phyloP scores from a whole-genome alignment of 257 asterid species.

The Misopates orontium region DNA sequence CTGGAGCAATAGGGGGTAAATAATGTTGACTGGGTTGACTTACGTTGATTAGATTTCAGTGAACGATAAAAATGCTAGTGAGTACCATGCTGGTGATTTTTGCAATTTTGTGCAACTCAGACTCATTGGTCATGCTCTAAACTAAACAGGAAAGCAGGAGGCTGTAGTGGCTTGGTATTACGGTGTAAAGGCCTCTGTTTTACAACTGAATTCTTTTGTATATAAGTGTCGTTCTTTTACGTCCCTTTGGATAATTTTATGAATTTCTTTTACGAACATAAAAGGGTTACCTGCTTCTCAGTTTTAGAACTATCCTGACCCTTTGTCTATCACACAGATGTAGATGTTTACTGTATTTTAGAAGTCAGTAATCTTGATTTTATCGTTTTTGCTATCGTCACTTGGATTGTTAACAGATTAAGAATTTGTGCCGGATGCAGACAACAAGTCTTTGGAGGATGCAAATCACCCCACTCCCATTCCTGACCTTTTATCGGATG shows the following conservation, averaged over 20 bases:
- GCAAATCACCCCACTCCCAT: conserved; percentile 28
- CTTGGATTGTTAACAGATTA: conserved; percentile 14
- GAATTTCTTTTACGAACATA: too few relatives aligned
- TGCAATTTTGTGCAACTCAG: neutral
- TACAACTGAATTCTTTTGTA: neutral
- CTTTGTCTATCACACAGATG: neutral
- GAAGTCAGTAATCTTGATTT: neutral
- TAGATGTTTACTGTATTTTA: neutral
- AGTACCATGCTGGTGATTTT: too few relatives aligned
- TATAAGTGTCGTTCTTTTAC: neutral
- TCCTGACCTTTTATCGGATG: conserved; percentile 70
- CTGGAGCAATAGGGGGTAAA: too few relatives aligned
- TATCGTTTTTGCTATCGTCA: conserved; percentile 8
- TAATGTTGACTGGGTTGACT: too few relatives aligned
- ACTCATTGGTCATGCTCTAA: neutral
- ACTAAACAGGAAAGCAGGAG: neutral
- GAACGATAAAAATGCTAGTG: too few relatives aligned
- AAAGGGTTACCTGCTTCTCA: neutral
- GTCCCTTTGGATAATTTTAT: neutral
- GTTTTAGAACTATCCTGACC: conserved; percentile 13
- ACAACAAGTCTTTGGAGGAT: conserved; percentile 28
- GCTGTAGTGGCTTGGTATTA: conserved; percentile 4
- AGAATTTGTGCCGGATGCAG: conserved; percentile 31
- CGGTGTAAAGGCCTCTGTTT: neutral
- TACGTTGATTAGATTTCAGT: too few relatives aligned